phyloP scores from a whole-genome alignment of 1,139 yeast species.

The Suhomyces wounanorum region DNA sequence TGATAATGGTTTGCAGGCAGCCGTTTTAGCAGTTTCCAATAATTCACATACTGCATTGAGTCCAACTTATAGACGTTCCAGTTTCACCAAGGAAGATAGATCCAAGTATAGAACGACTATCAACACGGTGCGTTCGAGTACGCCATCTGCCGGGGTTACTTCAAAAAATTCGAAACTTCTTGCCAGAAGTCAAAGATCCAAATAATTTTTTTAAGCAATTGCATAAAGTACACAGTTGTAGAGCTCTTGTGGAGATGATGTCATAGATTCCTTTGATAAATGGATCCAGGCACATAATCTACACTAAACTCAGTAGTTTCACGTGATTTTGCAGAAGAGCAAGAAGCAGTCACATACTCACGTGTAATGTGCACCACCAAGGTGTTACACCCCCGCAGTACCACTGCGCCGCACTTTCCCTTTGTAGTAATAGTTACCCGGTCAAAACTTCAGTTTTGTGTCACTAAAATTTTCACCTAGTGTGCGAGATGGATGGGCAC shows the following conservation, averaged over 20 bases:
- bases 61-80: slow-evolving; percentile 30
- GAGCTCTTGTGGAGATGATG: too few species aligned
- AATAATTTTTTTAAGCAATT: slow-evolving; percentile 17
- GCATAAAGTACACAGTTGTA: background rate
- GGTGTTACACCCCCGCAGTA: slow-evolving; percentile 11
- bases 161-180: slow-evolving; percentile 46
- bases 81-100: slow-evolving; percentile 37
- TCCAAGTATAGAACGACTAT: slow-evolving; percentile 8
- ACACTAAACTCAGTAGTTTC: background rate
- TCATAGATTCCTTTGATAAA: too few species aligned
- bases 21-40: slow-evolving; percentile 48
- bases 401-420: slow-evolving; percentile 11
- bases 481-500: slow-evolving; percentile 15
- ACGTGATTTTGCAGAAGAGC: background rate
- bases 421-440: slow-evolving; percentile 7
- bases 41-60: slow-evolving; percentile 27
- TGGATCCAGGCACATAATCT: background rate
- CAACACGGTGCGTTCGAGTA: slow-evolving; percentile 5
- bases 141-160: slow-evolving; percentile 27
- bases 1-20: slow-evolving; percentile 36
- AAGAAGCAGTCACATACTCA: slow-evolving; percentile 12
- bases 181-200: slow-evolving; percentile 45
- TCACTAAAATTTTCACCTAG: slow-evolving; percentile 16
- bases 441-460: slow-evolving; percentile 14
- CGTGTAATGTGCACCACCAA: background rate